Conservation (phyloP, 176 grass and related monocot species). For the Zea mays region Zm-B73-REFERENCE-NAM-5.0 NC_050101.1:157554501-157555000, state of each 20-base stretch:
- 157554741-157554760: background rate
- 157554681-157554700: background rate
- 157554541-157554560: slow-evolving; percentile 49
- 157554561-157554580: slow-evolving; percentile 58
- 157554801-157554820: slow-evolving; percentile 1
- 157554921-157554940: background rate
- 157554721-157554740: background rate
- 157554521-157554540: slow-evolving; percentile 52
- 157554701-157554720: background rate
- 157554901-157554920: background rate
- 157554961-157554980: background rate
- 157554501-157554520: slow-evolving; percentile 32
- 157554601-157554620: background rate
- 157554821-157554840: slow-evolving; percentile 2
- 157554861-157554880: background rate
- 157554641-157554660: slow-evolving; percentile 17
- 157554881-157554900: background rate
- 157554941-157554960: background rate
- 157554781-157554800: background rate
- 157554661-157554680: background rate
- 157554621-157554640: slow-evolving; percentile 3
- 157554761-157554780: slow-evolving; percentile 2
- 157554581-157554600: slow-evolving; percentile 55
- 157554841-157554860: background rate
- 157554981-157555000: background rate